Evolutionary conservation across 257 asterid genomes (phyloP).

Genomic region (Mentha longifolia): DNA sequence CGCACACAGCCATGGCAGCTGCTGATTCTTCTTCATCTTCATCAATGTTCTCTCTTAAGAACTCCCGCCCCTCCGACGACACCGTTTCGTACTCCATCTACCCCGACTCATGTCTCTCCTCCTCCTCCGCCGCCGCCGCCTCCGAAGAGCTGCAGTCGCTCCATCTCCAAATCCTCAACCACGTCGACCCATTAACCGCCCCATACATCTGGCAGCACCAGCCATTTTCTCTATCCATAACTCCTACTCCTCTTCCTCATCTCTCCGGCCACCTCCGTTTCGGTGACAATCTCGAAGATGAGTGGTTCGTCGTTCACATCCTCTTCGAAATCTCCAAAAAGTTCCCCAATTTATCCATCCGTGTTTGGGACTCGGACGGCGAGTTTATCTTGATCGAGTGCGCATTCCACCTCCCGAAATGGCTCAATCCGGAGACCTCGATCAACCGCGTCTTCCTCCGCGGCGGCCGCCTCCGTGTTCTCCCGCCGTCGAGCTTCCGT

Average conservation of each 20-base stretch:
- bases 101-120: conserved; percentile 54
- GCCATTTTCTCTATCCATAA: conserved; percentile 62
- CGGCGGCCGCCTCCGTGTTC: conserved; percentile 60
- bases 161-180: conserved; percentile 70
- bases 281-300: conserved; percentile 91
- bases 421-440: conserved; percentile 86
- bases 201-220: conserved; percentile 85
- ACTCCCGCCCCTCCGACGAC: conserved; percentile 66
- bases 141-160: conserved; percentile 63
- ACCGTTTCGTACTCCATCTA: conserved; percentile 75
- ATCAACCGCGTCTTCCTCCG: conserved; percentile 82
- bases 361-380: conserved; percentile 84
- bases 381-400: conserved; percentile 79
- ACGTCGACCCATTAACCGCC: conserved; percentile 47
- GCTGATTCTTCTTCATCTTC: conserved; percentile 42
- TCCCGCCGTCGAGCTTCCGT: conserved; percentile 54
- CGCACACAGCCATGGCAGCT: conserved; percentile 47
- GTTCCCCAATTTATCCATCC: conserved; percentile 64
- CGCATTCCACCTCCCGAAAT: conserved; percentile 85
- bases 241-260: conserved; percentile 52
- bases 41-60: conserved; percentile 56
- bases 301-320: conserved; percentile 89
- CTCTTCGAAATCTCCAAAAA: conserved; percentile 61
- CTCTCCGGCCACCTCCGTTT: conserved; percentile 85
- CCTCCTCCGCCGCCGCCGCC: conserved; percentile 41